Conservation (phyloP, 1,284 basidiomycete genomes). For the Mrakiaceae sp. region DNA sequence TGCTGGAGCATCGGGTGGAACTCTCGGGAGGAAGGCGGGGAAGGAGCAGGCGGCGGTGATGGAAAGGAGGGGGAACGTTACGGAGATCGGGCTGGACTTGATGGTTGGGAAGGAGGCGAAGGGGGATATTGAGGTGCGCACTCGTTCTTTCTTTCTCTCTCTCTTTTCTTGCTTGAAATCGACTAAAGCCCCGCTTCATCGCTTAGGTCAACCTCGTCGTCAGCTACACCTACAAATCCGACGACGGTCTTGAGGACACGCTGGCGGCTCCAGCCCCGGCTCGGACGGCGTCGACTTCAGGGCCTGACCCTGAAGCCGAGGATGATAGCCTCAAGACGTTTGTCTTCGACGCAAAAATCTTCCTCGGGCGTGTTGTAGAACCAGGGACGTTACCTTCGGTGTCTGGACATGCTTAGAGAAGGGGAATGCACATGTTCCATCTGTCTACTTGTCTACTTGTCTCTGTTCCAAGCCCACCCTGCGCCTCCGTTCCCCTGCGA, state of each 20-base stretch:
- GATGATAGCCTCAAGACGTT: conserved; percentile 7
- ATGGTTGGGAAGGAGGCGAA: conserved; percentile 29
- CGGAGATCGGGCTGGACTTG: conserved; percentile 49
- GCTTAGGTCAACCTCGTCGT: conserved; percentile 14
- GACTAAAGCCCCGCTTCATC: background rate
- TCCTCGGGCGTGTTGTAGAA: conserved; percentile 4
- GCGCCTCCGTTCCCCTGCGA: too few relatives aligned
- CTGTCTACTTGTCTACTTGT: too few relatives aligned
- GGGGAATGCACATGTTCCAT: too few relatives aligned
- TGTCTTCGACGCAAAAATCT: conserved; percentile 13
- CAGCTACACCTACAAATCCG: conserved; percentile 12
- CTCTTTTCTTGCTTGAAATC: background rate
- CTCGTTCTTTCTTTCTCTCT: background rate
- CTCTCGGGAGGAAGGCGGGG: conserved; percentile 8
- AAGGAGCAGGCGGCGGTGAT: conserved; percentile 23
- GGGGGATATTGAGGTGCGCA: conserved; percentile 19
- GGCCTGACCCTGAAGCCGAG: background rate
- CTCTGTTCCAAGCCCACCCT: too few relatives aligned
- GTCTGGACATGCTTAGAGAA: too few relatives aligned
- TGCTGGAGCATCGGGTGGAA: background rate
- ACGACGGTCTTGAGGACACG: background rate
- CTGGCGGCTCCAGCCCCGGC: background rate
- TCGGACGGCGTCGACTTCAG: too few relatives aligned
- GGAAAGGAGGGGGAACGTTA: conserved; percentile 18
- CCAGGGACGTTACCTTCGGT: too few relatives aligned